Conservation (phyloP, 1,139 yeast genomes). For the Debaryomyces nepalensis region DNA sequence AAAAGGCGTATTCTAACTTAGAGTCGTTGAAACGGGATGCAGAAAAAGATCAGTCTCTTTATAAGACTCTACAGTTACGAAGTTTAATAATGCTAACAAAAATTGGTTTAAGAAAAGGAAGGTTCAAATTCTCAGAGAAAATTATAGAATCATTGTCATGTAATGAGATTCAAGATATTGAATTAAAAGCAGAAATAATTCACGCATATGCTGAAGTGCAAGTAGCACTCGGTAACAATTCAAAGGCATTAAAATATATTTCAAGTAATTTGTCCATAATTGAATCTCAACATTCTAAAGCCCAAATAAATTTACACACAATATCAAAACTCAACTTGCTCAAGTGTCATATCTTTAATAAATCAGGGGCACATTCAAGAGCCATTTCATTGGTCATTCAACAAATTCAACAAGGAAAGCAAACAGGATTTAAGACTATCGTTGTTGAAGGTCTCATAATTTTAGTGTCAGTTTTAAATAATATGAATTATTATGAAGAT, state of each 20-base stretch:
- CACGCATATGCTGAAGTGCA: slow-evolving; percentile 37
- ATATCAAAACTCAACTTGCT: slow-evolving; percentile 48
- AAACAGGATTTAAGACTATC: slow-evolving; percentile 43
- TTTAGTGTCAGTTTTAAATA: slow-evolving; percentile 42
- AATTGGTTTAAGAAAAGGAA: slow-evolving; percentile 42
- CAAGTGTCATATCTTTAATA: slow-evolving; percentile 45
- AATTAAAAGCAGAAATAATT: slow-evolving; percentile 33
- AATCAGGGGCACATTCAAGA: slow-evolving; percentile 42
- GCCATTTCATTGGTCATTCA: slow-evolving; percentile 50
- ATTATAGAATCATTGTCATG: slow-evolving; percentile 24
- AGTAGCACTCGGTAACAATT: slow-evolving; percentile 32
- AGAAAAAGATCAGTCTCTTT: slow-evolving; percentile 35
- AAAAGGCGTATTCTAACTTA: slow-evolving; percentile 35
- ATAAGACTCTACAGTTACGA: slow-evolving; percentile 43
- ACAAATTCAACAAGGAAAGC: slow-evolving; percentile 46
- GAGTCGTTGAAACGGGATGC: slow-evolving; percentile 30
- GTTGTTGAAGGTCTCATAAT: slow-evolving; percentile 46
- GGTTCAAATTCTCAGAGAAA: slow-evolving; percentile 33
- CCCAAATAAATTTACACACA: slow-evolving; percentile 40
- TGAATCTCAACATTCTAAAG: slow-evolving; percentile 24
- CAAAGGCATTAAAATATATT: slow-evolving; percentile 42
- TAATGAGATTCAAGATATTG: slow-evolving; percentile 38
- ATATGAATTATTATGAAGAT: slow-evolving; percentile 41
- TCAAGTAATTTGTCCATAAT: slow-evolving; percentile 29
- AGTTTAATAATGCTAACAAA: slow-evolving; percentile 41